phyloP scores from a whole-genome alignment of 2,329 filamentous ascomycete genomes.

The Sporothrix globosa region DNA sequence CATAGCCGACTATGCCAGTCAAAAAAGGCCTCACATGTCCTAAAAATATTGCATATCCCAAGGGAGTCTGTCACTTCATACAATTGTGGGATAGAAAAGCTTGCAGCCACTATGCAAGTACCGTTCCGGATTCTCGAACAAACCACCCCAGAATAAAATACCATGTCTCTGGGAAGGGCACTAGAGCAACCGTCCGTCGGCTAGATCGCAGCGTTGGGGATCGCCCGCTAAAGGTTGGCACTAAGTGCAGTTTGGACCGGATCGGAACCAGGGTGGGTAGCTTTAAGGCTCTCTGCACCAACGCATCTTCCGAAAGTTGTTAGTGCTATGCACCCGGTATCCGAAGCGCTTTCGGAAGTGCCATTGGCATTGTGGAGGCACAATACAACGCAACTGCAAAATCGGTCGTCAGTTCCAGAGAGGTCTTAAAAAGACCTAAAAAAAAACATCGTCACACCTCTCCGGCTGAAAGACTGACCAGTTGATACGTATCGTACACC shows the following conservation, averaged over 20 bases:
- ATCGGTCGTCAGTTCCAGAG: not conserved
- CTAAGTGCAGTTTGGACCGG: not conserved
- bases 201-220: constrained; percentile 21
- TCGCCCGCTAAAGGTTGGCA: constrained; percentile 8
- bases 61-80: not conserved
- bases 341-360: constrained; percentile 24
- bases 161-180: constrained; percentile 7
- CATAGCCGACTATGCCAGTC: not conserved
- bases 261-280: constrained; percentile 18
- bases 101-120: not conserved
- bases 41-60: not conserved
- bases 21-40: constrained; percentile 4
- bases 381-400: constrained; percentile 17
- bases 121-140: constrained; percentile 8
- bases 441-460: not conserved
- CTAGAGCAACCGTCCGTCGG: not conserved
- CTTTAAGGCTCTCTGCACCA: not conserved
- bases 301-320: constrained; percentile 14
- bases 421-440: not conserved
- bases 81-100: not conserved
- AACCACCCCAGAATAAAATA: not conserved
- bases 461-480: not conserved
- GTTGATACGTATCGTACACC: not conserved
- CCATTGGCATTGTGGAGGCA: not conserved
- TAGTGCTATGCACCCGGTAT: constrained; percentile 16